phyloP scores from a whole-genome alignment of 257 asterid species.

The Cruciata laevipes region DNA sequence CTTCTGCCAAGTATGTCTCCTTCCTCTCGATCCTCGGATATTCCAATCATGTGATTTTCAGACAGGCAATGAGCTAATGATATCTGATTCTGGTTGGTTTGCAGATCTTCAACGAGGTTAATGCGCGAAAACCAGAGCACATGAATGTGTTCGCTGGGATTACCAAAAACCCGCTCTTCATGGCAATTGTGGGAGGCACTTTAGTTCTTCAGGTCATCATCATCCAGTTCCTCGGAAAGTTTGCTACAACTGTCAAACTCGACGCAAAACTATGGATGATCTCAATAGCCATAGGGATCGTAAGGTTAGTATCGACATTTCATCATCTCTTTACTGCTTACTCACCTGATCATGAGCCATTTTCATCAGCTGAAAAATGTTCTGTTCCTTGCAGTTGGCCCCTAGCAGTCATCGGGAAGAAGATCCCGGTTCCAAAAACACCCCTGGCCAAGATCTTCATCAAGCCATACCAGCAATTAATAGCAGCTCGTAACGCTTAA shows the following conservation, averaged over 20 bases:
- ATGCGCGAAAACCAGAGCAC: conserved; percentile 85
- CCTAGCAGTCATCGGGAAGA: conserved; percentile 71
- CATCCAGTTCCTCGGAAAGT: conserved; percentile 73
- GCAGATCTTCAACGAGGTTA: conserved; percentile 83
- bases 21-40: neutral
- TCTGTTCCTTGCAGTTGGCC: conserved; percentile 68
- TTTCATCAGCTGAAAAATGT: conserved; percentile 2
- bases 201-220: conserved; percentile 68
- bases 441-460: conserved; percentile 70
- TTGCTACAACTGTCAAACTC: conserved; percentile 52
- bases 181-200: conserved; percentile 73
- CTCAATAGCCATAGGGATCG: conserved; percentile 52
- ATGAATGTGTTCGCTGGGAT: conserved; percentile 70
- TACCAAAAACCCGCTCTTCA: conserved; percentile 72
- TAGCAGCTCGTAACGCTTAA: conserved; percentile 43
- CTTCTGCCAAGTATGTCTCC: conserved; percentile 78
- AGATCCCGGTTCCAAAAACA: conserved; percentile 79
- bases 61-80: neutral
- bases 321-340: neutral
- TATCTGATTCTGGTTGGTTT: neutral
- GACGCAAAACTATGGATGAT: conserved; percentile 52
- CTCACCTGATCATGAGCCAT: neutral
- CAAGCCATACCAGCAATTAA: conserved; percentile 61
- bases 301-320: conserved; percentile 39
- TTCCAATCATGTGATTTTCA: neutral